Conservation (phyloP, 768 basidiomycete genomes). For the Podaxis sp. region DNA sequence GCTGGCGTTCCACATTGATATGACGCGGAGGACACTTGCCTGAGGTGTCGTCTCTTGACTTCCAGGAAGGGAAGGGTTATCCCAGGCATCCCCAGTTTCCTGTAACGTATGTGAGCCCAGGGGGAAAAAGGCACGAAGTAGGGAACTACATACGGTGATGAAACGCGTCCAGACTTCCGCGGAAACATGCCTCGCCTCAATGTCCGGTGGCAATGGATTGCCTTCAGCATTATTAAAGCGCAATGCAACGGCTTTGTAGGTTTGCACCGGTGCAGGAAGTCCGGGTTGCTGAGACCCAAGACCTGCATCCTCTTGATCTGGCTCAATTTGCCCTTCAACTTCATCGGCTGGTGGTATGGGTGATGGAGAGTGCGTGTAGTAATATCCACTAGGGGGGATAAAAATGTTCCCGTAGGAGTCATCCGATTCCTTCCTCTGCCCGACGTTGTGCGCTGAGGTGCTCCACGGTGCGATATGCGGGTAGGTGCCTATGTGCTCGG, state of each 20-base stretch:
- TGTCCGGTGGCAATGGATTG: neutral
- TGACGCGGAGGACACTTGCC: constrained; percentile 18
- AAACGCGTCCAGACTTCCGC: constrained; percentile 9
- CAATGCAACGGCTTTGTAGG: constrained; percentile 2
- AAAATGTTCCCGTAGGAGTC: neutral
- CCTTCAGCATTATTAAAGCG: neutral
- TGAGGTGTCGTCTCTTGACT: constrained; percentile 20
- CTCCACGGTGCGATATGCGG: neutral
- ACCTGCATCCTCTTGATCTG: neutral
- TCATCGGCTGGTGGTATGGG: neutral
- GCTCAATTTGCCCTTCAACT: neutral
- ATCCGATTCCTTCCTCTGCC: constrained; percentile 14
- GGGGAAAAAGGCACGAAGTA: neutral
- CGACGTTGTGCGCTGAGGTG: neutral
- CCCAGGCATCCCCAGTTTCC: constrained; percentile 22
- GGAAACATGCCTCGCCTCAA: neutral
- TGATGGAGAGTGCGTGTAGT: neutral
- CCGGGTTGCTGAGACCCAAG: neutral
- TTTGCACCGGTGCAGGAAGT: neutral
- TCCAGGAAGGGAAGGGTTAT: constrained; percentile 3
- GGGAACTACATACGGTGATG: neutral
- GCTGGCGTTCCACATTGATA: constrained; percentile 16
- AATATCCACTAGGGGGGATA: neutral
- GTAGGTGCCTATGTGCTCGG: neutral
- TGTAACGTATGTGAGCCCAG: neutral